Conservation (phyloP, 148 eudicot species). For the Vaccinium corymbosum region DNA sequence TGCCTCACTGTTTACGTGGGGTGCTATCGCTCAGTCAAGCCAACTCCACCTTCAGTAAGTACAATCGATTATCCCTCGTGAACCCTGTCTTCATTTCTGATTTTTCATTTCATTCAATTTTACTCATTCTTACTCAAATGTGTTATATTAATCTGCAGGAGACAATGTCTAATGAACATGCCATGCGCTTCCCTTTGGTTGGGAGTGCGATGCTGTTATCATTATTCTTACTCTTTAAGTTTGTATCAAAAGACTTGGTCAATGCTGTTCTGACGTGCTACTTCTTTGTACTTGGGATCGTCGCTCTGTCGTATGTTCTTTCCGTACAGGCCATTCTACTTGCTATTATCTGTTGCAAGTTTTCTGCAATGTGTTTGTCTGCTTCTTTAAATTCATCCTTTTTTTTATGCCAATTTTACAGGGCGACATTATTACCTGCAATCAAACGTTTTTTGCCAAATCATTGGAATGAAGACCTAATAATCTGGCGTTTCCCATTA, state of each 20-base stretch:
- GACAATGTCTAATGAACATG: slow-evolving; percentile 97
- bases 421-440: slow-evolving; percentile 90
- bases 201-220: slow-evolving; percentile 97
- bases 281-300: slow-evolving; percentile 87
- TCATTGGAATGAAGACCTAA: slow-evolving; percentile 76
- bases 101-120: background rate
- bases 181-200: slow-evolving; percentile 94
- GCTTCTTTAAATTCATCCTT: slow-evolving; percentile 1
- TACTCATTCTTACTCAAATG: background rate
- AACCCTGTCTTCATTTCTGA: background rate
- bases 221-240: slow-evolving; percentile 87
- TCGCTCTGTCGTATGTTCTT: slow-evolving; percentile 84
- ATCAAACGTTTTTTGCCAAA: slow-evolving; percentile 73
- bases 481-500: slow-evolving; percentile 79
- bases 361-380: background rate
- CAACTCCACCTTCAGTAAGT: slow-evolving; percentile 95
- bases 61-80: background rate
- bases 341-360: slow-evolving; percentile 12
- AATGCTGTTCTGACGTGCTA: slow-evolving; percentile 89
- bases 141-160: slow-evolving; percentile 52
- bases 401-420: slow-evolving; percentile 21
- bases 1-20: slow-evolving; percentile 91
- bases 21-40: slow-evolving; percentile 92
- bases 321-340: slow-evolving; percentile 22
- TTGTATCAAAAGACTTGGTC: slow-evolving; percentile 90